Conservation (phyloP, 2,329 filamentous ascomycete genomes). For the Amphichorda felina region DNA sequence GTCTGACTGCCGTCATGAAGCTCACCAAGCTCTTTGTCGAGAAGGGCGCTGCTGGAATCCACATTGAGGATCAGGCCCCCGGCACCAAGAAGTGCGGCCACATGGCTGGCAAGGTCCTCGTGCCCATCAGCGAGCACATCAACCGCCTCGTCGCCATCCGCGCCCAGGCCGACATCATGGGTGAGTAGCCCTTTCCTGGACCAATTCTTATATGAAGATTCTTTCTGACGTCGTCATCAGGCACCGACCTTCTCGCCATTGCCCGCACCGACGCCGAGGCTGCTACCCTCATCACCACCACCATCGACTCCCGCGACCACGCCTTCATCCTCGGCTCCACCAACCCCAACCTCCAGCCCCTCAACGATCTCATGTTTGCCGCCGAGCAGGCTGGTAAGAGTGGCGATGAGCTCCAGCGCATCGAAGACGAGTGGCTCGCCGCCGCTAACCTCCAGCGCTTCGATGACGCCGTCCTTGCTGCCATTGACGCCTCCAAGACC, state of each 20-base stretch:
- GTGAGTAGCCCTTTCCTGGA: constrained; percentile 24
- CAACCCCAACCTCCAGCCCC: constrained; percentile 70
- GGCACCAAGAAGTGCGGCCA: constrained; percentile 99
- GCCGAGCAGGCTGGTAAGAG: constrained; percentile 74
- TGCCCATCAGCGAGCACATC: constrained; percentile 95
- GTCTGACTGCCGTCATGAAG: constrained; percentile 98
- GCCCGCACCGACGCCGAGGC: constrained; percentile 96
- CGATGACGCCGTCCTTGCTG: constrained; percentile 76
- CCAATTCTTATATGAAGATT: too few species aligned
- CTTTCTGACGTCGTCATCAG: constrained; percentile 22
- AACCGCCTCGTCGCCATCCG: constrained; percentile 94
- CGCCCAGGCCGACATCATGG: constrained; percentile 98
- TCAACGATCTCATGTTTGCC: constrained; percentile 82
- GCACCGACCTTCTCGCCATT: constrained; percentile 76
- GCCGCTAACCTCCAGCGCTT: constrained; percentile 79
- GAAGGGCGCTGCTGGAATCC: constrained; percentile 91
- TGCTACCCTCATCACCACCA: constrained; percentile 91
- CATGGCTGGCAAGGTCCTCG: constrained; percentile 97
- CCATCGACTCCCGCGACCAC: constrained; percentile 92
- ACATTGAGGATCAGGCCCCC: constrained; percentile 96
- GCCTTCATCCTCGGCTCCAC: constrained; percentile 84
- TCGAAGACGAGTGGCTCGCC: constrained; percentile 80
- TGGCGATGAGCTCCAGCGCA: constrained; percentile 71
- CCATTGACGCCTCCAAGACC: constrained; percentile 58
- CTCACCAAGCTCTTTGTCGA: constrained; percentile 96